A percentile compares a stretch with the other conserved stretches of the same genome.
These are phyloP conservation scores for Lachnellula subtilissima DNA, from an alignment of 2,329 filamentous ascomycete genomes.

Conservation along the genomic window DNA sequence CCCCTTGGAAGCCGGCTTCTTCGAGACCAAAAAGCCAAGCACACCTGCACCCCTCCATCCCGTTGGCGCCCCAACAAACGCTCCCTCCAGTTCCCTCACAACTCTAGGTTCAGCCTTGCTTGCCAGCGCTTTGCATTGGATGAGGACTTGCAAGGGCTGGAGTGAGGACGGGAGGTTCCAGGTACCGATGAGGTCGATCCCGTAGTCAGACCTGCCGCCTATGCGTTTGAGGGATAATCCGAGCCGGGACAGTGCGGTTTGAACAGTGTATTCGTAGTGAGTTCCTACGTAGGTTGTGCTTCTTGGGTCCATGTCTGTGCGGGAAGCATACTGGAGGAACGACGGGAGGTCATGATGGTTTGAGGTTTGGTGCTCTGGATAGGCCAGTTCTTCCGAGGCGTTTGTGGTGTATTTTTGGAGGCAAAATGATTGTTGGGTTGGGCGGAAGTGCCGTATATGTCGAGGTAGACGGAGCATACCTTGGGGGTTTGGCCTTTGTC, in stretches of 20 bases:
- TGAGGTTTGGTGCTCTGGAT: constrained; percentile 42
- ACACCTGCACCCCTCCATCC: constrained; percentile 65
- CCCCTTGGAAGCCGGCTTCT: constrained; percentile 69
- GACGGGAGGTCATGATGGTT: constrained; percentile 59
- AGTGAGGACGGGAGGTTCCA: constrained; percentile 54
- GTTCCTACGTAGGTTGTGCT: constrained; percentile 67
- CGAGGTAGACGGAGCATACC: constrained; percentile 20
- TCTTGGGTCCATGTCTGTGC: constrained; percentile 47
- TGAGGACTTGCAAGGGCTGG: constrained; percentile 41
- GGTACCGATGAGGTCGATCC: constrained; percentile 69
- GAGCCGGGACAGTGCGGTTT: constrained; percentile 49
- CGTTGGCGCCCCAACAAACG: constrained; percentile 66
- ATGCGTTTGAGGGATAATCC: constrained; percentile 62
- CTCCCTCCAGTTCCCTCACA: constrained; percentile 74
- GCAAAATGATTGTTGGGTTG: constrained; percentile 13
- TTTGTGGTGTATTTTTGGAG: constrained; percentile 23
- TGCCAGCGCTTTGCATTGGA: constrained; percentile 66
- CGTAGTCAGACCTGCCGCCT: constrained; percentile 62
- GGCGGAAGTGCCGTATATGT: constrained; percentile 16
- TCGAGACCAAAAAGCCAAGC: constrained; percentile 66
- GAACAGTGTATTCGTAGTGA: constrained; percentile 69
- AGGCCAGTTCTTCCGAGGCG: constrained; percentile 31
- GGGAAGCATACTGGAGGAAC: constrained; percentile 59
- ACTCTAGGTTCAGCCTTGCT: constrained; percentile 50
- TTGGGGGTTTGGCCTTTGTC: background rate